These are phyloP conservation scores for Irpex sp. DNA, from an alignment of 1,284 basidiomycete species.

Conservation along the genomic window DNA sequence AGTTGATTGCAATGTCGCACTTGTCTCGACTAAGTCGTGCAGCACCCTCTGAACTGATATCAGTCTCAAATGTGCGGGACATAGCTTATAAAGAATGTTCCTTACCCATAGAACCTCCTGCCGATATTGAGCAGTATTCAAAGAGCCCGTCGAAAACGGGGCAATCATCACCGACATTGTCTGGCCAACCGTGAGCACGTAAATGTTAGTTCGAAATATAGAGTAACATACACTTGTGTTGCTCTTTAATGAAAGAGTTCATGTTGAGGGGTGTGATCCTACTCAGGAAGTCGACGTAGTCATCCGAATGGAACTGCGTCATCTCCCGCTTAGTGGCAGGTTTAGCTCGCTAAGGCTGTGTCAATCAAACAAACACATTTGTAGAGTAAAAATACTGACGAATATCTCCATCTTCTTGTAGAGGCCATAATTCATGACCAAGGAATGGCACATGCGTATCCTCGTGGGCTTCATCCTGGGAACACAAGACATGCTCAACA, in stretches of 20 bases:
- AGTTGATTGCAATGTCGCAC: constrained; percentile 98
- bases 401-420: constrained; percentile 99
- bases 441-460: constrained; percentile 98
- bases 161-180: constrained; percentile 94
- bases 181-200: constrained; percentile 31
- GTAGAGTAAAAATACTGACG: constrained; percentile 49
- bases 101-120: constrained; percentile 97
- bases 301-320: constrained; percentile 94
- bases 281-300: constrained; percentile 89
- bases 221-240: constrained; percentile 81
- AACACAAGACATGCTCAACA: constrained; percentile 8
- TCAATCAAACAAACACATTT: background rate
- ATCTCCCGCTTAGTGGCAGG: constrained; percentile 98
- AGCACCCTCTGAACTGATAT: constrained; percentile 82
- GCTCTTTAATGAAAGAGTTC: constrained; percentile 88
- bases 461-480: constrained; percentile 92
- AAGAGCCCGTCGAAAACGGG: constrained; percentile 98
- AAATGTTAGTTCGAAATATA: background rate
- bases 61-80: background rate
- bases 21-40: constrained; percentile 94
- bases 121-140: constrained; percentile 98
- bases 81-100: background rate
- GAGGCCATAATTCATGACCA: constrained; percentile 99
- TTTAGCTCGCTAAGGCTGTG: constrained; percentile 79
- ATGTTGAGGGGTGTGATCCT: constrained; percentile 85